These are phyloP conservation scores for Thielaviopsis euricoi DNA, from an alignment of 2,329 filamentous ascomycete species.

Conservation along the genomic window DNA sequence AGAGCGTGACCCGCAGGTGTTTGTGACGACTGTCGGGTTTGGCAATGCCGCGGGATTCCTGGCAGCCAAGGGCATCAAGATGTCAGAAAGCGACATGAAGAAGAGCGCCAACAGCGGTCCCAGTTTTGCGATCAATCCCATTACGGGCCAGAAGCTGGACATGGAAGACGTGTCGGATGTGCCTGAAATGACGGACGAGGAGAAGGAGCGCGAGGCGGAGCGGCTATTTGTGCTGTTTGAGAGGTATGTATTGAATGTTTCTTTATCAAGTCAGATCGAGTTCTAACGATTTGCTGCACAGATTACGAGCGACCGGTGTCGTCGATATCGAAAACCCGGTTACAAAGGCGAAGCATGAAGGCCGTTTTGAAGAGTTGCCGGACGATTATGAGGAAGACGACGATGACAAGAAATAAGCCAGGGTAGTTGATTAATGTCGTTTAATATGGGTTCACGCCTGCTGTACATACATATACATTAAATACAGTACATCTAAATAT, in stretches of 20 bases:
- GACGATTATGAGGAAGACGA: slow-evolving; percentile 16
- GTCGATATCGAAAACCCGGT: slow-evolving; percentile 68
- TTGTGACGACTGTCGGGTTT: slow-evolving; percentile 86
- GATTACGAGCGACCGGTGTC: slow-evolving; percentile 57
- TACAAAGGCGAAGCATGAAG: slow-evolving; percentile 49
- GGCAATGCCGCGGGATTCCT: slow-evolving; percentile 86
- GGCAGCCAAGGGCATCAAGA: slow-evolving; percentile 31
- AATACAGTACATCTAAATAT: not conserved
- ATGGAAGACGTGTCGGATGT: slow-evolving; percentile 41
- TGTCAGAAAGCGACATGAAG: slow-evolving; percentile 12
- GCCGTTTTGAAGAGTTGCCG: slow-evolving; percentile 50
- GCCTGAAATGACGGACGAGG: slow-evolving; percentile 72
- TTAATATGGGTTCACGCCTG: not conserved
- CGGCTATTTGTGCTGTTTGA: slow-evolving; percentile 82
- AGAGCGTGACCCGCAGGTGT: slow-evolving; percentile 58
- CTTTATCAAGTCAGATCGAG: not conserved
- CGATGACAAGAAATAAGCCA: slow-evolving; percentile 14
- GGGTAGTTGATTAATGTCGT: not conserved
- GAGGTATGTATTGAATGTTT: slow-evolving; percentile 32
- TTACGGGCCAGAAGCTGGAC: slow-evolving; percentile 71
- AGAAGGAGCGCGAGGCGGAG: slow-evolving; percentile 86
- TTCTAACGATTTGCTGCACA: slow-evolving; percentile 14
- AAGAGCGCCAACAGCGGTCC: slow-evolving; percentile 16
- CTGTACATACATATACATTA: not conserved
- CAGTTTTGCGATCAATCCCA: slow-evolving; percentile 50